Percentiles rank a stretch among this genome's conserved stretches.
These are phyloP conservation scores for Colletotrichum sp. DNA, from an alignment of 2,329 filamentous ascomycete genomes.

Conservation along the genomic window DNA sequence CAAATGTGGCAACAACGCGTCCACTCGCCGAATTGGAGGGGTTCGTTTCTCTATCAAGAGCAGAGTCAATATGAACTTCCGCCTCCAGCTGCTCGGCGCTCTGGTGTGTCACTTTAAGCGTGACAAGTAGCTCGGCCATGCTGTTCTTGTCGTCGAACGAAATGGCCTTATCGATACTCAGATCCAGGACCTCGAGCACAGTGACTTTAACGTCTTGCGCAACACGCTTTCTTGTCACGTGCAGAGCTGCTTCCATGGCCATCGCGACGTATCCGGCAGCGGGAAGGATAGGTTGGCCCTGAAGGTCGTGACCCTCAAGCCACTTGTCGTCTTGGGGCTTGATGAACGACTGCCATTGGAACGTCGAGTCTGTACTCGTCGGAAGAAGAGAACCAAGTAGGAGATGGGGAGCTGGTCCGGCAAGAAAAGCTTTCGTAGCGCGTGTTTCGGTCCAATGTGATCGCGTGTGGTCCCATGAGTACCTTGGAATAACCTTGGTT, in stretches of 20 bases:
- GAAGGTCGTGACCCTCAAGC: slow-evolving; percentile 39
- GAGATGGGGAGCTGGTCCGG: slow-evolving; percentile 34
- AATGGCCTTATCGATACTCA: slow-evolving; percentile 6
- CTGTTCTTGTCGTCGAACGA: neutral
- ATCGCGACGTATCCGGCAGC: slow-evolving; percentile 48
- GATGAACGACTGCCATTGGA: neutral
- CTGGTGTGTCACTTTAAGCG: neutral
- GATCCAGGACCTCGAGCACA: neutral
- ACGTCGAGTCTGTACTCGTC: neutral
- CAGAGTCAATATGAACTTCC: neutral
- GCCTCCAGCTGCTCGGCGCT: neutral
- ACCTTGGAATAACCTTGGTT: slow-evolving; percentile 34
- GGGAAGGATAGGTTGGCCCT: slow-evolving; percentile 46
- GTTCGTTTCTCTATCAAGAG: neutral
- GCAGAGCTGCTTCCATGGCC: slow-evolving; percentile 43
- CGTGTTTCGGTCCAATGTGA: slow-evolving; percentile 33
- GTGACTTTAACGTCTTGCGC: neutral
- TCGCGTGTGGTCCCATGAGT: slow-evolving; percentile 44
- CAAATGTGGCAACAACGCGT: neutral
- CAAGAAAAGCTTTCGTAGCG: neutral
- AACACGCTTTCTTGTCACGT: neutral
- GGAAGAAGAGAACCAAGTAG: slow-evolving; percentile 24
- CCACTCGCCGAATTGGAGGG: neutral
- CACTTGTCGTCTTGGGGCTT: slow-evolving; percentile 34
- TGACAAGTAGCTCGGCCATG: neutral